Base-by-base conservation (phyloP, 2,329 filamentous ascomycete species). In the Penicillium verrucosum region DNA sequence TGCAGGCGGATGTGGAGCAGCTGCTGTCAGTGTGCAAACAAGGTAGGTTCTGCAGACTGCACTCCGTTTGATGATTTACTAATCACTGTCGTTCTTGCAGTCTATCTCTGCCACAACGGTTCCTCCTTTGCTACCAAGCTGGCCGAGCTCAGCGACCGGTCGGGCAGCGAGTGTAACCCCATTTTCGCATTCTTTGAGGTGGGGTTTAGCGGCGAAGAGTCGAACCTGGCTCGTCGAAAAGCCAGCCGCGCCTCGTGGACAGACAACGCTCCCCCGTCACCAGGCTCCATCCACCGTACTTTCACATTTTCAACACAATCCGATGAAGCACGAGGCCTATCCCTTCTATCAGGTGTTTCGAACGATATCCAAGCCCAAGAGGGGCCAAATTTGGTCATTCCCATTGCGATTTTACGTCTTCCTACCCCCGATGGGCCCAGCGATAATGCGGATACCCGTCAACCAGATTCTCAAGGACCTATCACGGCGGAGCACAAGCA, bases 181-280 rank as follows among this genome's bases (percentile, higher is more conserved):
- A 80, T 81, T 6, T 77, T 85, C 48, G 81, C 82, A 21, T 77
- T 84, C 43, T 77, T 84, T 63, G 81, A 83, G 66, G 77, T 83
- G 36, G 77, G 78, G 18, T 75, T 73, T 14, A 60, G 62, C 64
- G 61, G 59, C 65, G 64, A 76, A 71, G 68, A 77, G 68, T 65
- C 74, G 62, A 67, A 69, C 58, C 46, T 70, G 58, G 57, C 66
- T 40, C 66, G 69, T 49, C 67, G 70, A 34, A 68, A 68, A 57
- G 67, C 67, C 38, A 67, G 62, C 51, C 69, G 66, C 25, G 63
- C 64, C 21, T 71, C 68, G 16, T 71, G 65, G 65, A 62, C 61
- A n/a, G 69, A 69, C 30, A 65, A 57, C n/a, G 58, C 58, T 23
- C 66, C 70, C 36, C 68, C 73, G 10, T 72, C 73, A 21, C 68